Percentiles rank a stretch among this genome's conserved stretches.
phyloP scores from a whole-genome alignment of 495 filamentous ascomycete species.

The Penicillium crystallinum region DNA sequence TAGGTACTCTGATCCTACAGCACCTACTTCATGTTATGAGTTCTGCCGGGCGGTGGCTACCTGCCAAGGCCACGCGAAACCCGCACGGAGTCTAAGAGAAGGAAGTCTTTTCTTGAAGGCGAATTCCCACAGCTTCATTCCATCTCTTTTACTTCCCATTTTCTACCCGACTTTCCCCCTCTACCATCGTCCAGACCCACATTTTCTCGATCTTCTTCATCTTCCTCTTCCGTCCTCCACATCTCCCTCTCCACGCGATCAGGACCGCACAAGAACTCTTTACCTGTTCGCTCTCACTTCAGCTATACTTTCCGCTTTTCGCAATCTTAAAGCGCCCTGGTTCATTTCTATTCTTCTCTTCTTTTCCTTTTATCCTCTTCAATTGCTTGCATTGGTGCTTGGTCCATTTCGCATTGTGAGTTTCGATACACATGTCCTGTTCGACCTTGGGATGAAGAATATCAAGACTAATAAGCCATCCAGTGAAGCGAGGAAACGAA shows the following conservation, averaged over 20 bases:
- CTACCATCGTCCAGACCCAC: constrained; percentile 6
- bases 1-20: no score
- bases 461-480: constrained; percentile 5
- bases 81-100: constrained; percentile 27
- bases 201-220: constrained; percentile 8
- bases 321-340: constrained; percentile 9
- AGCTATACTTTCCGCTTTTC: constrained; percentile 21
- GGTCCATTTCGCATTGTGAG: constrained; percentile 36
- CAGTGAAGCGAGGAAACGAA: constrained; percentile 18
- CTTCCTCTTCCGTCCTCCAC: constrained; percentile 2
- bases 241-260: constrained; percentile 4
- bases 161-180: constrained; percentile 6
- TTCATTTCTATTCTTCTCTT: constrained; percentile 15
- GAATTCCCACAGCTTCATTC: constrained; percentile 28
- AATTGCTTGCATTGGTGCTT: constrained; percentile 24
- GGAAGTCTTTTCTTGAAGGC: constrained; percentile 30
- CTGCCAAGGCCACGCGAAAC: constrained; percentile 27
- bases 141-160: constrained; percentile 14
- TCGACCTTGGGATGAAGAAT: background rate
- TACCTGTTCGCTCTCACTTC: constrained; percentile 8
- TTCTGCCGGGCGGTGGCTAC: constrained; percentile 26
- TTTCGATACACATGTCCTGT: constrained; percentile 6
- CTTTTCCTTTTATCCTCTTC: constrained; percentile 16
- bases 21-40: no score
- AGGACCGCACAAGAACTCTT: constrained; percentile 31